A percentile compares a stretch with the other conserved stretches of the same genome.
These are phyloP conservation scores for Cucurbita ficifolia DNA, from an alignment of 306 rosid species.

Conservation along the genomic window DNA sequence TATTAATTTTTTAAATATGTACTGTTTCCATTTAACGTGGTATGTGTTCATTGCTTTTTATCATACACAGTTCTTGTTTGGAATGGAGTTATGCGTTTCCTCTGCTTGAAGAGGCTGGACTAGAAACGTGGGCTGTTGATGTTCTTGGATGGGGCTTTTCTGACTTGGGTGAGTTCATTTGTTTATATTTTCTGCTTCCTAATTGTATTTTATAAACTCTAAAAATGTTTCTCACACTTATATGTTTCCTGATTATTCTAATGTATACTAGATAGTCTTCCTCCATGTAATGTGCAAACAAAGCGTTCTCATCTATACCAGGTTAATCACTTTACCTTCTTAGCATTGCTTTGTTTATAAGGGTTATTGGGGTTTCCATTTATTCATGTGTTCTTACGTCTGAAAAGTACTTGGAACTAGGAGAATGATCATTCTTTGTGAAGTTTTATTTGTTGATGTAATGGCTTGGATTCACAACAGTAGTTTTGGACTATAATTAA, in stretches of 20 bases:
- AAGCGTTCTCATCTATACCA: slow-evolving; percentile 81
- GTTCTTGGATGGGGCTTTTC: slow-evolving; percentile 99
- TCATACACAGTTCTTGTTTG: slow-evolving; percentile 63
- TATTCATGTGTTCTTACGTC: neutral
- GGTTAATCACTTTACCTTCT: slow-evolving; percentile 24
- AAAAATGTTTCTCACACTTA: neutral
- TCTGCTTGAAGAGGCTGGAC: slow-evolving; percentile 71
- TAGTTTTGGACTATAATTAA: neutral
- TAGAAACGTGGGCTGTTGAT: slow-evolving; percentile 91
- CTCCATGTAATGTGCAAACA: slow-evolving; percentile 52
- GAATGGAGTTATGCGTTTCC: slow-evolving; percentile 86
- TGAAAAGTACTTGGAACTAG: neutral
- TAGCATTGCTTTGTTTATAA: neutral
- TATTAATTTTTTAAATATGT: neutral
- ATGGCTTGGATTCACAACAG: slow-evolving; percentile 2
- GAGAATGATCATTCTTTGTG: neutral
- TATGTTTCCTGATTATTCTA: neutral
- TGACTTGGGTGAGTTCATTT: slow-evolving; percentile 49
- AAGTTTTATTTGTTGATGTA: neutral
- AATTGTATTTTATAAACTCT: neutral
- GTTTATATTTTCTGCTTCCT: neutral
- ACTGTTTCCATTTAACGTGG: slow-evolving; percentile 6
- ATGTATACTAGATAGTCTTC: slow-evolving; percentile 48
- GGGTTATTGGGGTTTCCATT: neutral
- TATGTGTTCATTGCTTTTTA: neutral